Percentiles rank a stretch among this genome's conserved stretches.
phyloP scores from a whole-genome alignment of 1,284 basidiomycete species.

The Singerocomus rubriflavus region DNA sequence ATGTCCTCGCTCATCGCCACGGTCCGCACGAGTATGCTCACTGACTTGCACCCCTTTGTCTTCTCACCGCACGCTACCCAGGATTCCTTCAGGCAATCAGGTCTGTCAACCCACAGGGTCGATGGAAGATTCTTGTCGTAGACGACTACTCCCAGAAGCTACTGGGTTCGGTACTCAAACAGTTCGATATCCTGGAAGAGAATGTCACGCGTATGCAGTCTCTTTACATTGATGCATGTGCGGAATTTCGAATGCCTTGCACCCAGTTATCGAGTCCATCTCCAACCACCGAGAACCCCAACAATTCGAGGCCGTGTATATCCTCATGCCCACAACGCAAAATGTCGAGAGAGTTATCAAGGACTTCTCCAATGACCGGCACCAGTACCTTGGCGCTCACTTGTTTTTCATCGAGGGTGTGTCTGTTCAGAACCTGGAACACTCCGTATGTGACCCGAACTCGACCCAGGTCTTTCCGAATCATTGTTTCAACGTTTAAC shows the following conservation, averaged over 20 bases:
- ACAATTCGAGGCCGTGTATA: conserved; percentile 86
- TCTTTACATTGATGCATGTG: neutral
- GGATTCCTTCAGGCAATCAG: conserved; percentile 80
- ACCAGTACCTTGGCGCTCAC: conserved; percentile 87
- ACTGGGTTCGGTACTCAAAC: conserved; percentile 84
- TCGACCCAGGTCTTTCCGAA: conserved; percentile 62
- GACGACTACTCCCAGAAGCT: conserved; percentile 89
- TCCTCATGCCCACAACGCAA: conserved; percentile 92
- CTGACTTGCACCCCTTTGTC: neutral
- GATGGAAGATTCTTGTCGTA: conserved; percentile 97
- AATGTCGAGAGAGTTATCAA: conserved; percentile 91
- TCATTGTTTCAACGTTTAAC: conserved; percentile 72
- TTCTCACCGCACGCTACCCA: conserved; percentile 30
- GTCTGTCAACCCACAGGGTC: conserved; percentile 73
- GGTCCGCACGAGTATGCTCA: conserved; percentile 50
- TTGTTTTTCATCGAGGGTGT: conserved; percentile 93
- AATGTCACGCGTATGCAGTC: conserved; percentile 83
- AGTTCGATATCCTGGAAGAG: conserved; percentile 90
- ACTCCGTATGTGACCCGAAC: conserved; percentile 2
- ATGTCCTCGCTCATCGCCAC: conserved; percentile 57
- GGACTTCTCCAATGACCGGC: conserved; percentile 68
- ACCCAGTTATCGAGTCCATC: conserved; percentile 75
- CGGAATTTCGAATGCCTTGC: conserved; percentile 6
- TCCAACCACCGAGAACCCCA: conserved; percentile 73
- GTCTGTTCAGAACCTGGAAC: conserved; percentile 4